Conservation (phyloP, 805 yeast genomes). For the Metschnikowia drakensbergensis region DNA sequence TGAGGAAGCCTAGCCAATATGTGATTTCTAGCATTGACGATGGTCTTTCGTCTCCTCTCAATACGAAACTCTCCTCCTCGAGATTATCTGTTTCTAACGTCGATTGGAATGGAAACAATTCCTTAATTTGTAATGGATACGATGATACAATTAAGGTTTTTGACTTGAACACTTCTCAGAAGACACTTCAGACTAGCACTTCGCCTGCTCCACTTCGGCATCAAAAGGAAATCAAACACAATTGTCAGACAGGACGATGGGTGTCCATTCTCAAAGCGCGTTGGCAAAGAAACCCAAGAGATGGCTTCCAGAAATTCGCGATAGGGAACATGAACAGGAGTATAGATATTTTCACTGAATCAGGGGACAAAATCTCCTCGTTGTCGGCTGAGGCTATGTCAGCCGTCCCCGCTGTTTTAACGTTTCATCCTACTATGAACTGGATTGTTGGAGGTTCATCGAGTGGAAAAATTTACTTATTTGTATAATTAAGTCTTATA, state of each 20-base stretch:
- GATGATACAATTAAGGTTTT: slow-evolving; percentile 30
- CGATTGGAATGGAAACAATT: slow-evolving; percentile 69
- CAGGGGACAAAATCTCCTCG: slow-evolving; percentile 78
- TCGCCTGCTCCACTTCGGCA: not conserved
- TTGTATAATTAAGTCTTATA: slow-evolving; percentile 22
- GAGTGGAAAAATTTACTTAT: slow-evolving; percentile 80
- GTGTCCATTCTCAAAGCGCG: slow-evolving; percentile 84
- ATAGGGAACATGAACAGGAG: slow-evolving; percentile 92
- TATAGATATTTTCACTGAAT: slow-evolving; percentile 73
- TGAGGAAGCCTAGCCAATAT: slow-evolving; percentile 46
- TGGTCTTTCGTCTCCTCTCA: slow-evolving; percentile 38
- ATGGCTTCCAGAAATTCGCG: slow-evolving; percentile 74
- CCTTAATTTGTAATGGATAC: slow-evolving; percentile 88
- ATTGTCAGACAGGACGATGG: slow-evolving; percentile 97
- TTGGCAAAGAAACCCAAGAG: slow-evolving; percentile 76
- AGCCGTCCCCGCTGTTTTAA: slow-evolving; percentile 89
- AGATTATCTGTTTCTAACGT: slow-evolving; percentile 80
- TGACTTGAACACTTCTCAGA: slow-evolving; percentile 3
- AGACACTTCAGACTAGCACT: not conserved
- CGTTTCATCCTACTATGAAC: slow-evolving; percentile 79
- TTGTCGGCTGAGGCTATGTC: slow-evolving; percentile 58
- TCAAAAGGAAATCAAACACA: slow-evolving; percentile 56
- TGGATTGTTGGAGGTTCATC: slow-evolving; percentile 95
- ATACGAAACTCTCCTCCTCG: slow-evolving; percentile 61
- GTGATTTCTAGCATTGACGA: slow-evolving; percentile 10